Evolutionary conservation across 1,139 yeast genomes (phyloP).

Genomic region (Blastobotrys ciferrii): DNA sequence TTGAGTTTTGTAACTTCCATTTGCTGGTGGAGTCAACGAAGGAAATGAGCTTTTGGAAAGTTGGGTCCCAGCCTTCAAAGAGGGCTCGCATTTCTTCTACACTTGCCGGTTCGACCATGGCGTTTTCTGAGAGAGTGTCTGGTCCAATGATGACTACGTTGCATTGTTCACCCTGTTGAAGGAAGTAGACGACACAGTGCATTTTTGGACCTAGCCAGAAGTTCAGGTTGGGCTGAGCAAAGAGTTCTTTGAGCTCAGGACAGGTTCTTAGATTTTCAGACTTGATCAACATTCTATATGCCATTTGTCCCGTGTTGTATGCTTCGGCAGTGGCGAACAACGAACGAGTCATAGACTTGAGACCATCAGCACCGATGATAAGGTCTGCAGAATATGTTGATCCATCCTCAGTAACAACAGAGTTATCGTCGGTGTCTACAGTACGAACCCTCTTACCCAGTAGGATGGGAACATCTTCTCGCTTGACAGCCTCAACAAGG

Average conservation of each 20-base stretch:
- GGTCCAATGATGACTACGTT: constrained; percentile 31
- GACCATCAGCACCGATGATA: constrained; percentile 41
- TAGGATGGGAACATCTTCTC: constrained; percentile 30
- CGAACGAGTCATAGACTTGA: constrained; percentile 28
- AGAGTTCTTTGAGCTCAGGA: constrained; percentile 8
- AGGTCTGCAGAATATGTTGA: constrained; percentile 32
- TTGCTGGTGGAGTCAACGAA: constrained; percentile 29
- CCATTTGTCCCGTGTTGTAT: constrained; percentile 30
- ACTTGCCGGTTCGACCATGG: constrained; percentile 24
- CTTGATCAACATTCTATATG: constrained; percentile 29
- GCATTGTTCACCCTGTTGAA: constrained; percentile 24
- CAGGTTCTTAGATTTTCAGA: constrained; percentile 9
- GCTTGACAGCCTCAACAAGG: constrained; percentile 32
- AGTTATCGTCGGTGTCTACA: constrained; percentile 30
- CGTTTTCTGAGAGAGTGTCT: constrained; percentile 30
- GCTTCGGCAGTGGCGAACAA: constrained; percentile 26
- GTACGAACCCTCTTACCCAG: constrained; percentile 31
- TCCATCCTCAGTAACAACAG: constrained; percentile 35
- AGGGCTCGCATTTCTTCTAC: constrained; percentile 30
- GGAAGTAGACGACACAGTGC: constrained; percentile 33
- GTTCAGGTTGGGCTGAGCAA: constrained; percentile 29
- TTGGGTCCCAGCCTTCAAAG: constrained; percentile 34
- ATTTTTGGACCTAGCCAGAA: constrained; percentile 36
- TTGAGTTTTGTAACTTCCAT: constrained; percentile 33
- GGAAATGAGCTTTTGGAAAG: constrained; percentile 25